Conservation (phyloP, 345 rosid genomes). For the Sisymbrium altissimum region DNA sequence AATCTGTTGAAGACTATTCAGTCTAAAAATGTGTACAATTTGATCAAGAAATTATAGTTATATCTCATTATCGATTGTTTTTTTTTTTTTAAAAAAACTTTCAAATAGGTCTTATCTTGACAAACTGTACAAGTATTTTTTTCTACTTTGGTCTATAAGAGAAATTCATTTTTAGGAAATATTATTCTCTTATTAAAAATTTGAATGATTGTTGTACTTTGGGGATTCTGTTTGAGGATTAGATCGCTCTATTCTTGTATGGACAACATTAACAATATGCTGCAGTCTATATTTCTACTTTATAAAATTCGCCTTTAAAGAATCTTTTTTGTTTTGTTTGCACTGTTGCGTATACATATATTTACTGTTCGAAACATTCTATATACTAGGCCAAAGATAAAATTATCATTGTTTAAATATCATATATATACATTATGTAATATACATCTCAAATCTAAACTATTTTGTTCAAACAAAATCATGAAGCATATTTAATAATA, state of each 20-base stretch:
- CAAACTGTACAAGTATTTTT: background rate
- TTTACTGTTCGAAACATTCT: background rate
- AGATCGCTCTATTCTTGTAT: background rate
- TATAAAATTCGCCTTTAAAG: background rate
- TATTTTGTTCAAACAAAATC: too few relatives aligned
- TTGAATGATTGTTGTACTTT: background rate
- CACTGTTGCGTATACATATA: background rate
- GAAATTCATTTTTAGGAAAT: background rate
- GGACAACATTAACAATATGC: background rate
- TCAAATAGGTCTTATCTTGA: background rate
- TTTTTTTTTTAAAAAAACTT: background rate
- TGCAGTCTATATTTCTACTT: background rate
- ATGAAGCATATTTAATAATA: too few relatives aligned
- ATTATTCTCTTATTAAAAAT: background rate
- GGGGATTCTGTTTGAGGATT: background rate
- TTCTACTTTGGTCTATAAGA: background rate
- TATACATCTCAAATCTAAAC: too few relatives aligned
- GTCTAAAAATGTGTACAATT: background rate
- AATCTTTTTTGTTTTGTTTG: background rate
- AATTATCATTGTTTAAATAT: background rate
- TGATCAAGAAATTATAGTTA: slow-evolving; percentile 9
- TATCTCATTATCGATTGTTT: background rate
- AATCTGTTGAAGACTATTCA: slow-evolving; percentile 24
- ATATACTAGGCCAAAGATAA: background rate
- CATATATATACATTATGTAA: background rate